Conservation (phyloP, 2,329 filamentous ascomycete genomes). For the Capronia americana region DNA sequence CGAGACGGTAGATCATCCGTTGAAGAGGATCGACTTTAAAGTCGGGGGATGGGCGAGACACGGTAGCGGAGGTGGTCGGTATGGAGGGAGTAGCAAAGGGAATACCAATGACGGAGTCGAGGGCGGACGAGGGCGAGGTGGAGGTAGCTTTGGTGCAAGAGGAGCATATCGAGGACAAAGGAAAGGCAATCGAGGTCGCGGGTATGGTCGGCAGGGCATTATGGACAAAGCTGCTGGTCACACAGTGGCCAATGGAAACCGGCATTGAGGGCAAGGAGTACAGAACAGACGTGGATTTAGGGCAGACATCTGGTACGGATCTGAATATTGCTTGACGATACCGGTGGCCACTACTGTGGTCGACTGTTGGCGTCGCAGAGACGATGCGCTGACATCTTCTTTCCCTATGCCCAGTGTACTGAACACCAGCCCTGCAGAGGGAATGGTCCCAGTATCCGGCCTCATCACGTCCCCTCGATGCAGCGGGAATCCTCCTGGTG, state of each 20-base stretch:
- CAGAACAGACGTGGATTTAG: neutral
- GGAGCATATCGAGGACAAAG: conserved; percentile 35
- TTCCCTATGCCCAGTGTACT: neutral
- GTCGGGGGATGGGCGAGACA: conserved; percentile 54
- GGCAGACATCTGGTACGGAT: neutral
- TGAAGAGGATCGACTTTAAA: conserved; percentile 69
- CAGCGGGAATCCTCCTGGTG: too few species aligned
- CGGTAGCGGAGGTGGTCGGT: conserved; percentile 43
- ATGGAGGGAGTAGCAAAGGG: conserved; percentile 38
- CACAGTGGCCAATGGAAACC: neutral
- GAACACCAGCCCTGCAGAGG: neutral
- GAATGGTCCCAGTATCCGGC: neutral
- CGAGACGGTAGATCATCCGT: conserved; percentile 70
- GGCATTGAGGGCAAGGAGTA: neutral
- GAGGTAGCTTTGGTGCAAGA: conserved; percentile 28
- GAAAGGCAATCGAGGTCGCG: conserved; percentile 25
- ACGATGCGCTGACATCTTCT: neutral
- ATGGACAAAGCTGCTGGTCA: conserved; percentile 29
- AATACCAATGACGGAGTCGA: conserved; percentile 28
- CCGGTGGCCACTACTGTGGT: neutral
- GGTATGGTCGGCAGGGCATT: conserved; percentile 28
- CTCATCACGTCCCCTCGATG: neutral
- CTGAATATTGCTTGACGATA: neutral
- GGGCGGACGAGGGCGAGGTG: conserved; percentile 32
- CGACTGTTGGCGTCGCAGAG: too few species aligned